These are phyloP conservation scores for Limnanthes douglasii DNA, from an alignment of 345 rosid genomes.

Conservation along the genomic window DNA sequence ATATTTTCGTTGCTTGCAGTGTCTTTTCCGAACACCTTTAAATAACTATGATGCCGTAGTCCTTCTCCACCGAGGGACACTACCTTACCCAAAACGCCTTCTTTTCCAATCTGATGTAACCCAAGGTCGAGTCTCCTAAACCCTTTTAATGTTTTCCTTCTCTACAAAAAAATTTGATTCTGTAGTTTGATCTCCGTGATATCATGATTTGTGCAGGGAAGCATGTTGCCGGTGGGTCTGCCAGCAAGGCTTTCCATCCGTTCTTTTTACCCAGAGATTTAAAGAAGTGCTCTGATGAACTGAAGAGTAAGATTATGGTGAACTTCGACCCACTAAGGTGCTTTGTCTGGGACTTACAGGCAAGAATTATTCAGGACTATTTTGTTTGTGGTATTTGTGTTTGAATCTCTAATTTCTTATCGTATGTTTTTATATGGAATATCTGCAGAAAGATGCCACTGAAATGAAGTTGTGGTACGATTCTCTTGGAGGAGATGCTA, in stretches of 20 bases:
- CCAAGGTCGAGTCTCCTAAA: slow-evolving; percentile 33
- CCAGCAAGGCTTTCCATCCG: slow-evolving; percentile 47
- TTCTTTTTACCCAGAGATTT: slow-evolving; percentile 38
- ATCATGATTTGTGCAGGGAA: slow-evolving; percentile 30
- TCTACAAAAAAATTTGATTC: neutral
- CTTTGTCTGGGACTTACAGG: slow-evolving; percentile 59
- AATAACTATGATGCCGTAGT: slow-evolving; percentile 79
- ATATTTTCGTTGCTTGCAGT: slow-evolving; percentile 27
- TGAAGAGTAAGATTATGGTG: slow-evolving; percentile 46
- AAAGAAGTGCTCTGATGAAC: slow-evolving; percentile 36
- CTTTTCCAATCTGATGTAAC: slow-evolving; percentile 58
- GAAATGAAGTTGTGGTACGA: slow-evolving; percentile 73
- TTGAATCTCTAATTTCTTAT: neutral
- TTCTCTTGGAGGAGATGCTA: slow-evolving; percentile 68
- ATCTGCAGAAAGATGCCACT: slow-evolving; percentile 38
- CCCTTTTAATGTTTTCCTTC: neutral
- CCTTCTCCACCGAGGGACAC: slow-evolving; percentile 64
- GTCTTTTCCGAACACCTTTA: slow-evolving; percentile 80
- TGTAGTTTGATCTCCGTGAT: neutral
- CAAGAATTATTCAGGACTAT: slow-evolving; percentile 11
- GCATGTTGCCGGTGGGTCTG: slow-evolving; percentile 50
- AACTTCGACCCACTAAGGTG: slow-evolving; percentile 63
- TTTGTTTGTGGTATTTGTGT: neutral
- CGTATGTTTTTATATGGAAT: slow-evolving; percentile 4
- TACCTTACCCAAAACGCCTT: slow-evolving; percentile 61